phyloP scores from a whole-genome alignment of 768 basidiomycete species.

The Filobasidium wieringae region DNA sequence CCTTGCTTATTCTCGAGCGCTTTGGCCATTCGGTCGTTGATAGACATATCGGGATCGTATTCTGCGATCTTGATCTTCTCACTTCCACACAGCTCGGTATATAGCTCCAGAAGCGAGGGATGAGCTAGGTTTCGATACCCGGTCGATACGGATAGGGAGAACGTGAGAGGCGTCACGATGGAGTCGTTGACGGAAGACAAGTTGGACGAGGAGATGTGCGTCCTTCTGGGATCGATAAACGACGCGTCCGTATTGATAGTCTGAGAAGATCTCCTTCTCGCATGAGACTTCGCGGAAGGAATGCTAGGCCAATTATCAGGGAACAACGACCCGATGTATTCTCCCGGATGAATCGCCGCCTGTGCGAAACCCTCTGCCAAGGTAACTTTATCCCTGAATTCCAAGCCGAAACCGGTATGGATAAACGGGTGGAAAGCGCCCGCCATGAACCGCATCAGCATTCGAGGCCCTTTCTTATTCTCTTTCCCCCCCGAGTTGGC shows the following conservation, averaged over 20 bases:
- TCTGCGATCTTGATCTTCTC: constrained; percentile 5
- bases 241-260: neutral
- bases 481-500: constrained; percentile 12
- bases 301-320: constrained; percentile 13
- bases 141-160: neutral
- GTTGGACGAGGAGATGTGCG: neutral
- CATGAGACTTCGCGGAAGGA: neutral
- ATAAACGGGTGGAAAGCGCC: constrained; percentile 28
- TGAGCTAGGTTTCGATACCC: constrained; percentile 8
- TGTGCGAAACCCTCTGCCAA: constrained; percentile 29
- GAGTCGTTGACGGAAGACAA: neutral
- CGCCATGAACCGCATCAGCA: constrained; percentile 22
- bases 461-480: constrained; percentile 13
- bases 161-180: neutral
- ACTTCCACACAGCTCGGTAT: constrained; percentile 10
- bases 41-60: constrained; percentile 19
- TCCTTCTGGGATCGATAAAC: neutral
- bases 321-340: constrained; percentile 8
- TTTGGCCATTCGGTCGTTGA: constrained; percentile 16
- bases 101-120: constrained; percentile 20
- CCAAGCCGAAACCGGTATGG: constrained; percentile 27
- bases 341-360: constrained; percentile 21
- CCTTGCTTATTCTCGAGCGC: constrained; percentile 9
- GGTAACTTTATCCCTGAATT: constrained; percentile 25
- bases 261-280: neutral